These are phyloP conservation scores for Candida gorgasii DNA, from an alignment of 805 yeast genomes.

Conservation along the genomic window DNA sequence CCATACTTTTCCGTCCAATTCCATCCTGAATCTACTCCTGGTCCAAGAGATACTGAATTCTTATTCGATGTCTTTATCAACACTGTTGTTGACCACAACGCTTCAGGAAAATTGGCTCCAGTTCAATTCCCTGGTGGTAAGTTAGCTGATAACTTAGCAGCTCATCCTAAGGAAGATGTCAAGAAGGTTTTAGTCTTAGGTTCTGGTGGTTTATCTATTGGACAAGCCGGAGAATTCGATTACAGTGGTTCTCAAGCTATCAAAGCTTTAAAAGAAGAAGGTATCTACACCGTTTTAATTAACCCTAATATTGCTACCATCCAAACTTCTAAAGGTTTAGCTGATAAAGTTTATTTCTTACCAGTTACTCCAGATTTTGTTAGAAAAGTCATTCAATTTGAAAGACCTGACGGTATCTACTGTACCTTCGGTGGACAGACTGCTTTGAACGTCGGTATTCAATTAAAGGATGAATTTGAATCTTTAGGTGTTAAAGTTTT, in stretches of 20 bases:
- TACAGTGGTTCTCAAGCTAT: slow-evolving; percentile 97
- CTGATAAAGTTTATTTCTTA: slow-evolving; percentile 91
- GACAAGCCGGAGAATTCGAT: slow-evolving; percentile 98
- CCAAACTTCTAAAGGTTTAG: slow-evolving; percentile 92
- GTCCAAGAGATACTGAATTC: slow-evolving; percentile 98
- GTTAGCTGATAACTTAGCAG: slow-evolving; percentile 68
- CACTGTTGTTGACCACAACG: slow-evolving; percentile 67
- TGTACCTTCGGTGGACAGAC: slow-evolving; percentile 99
- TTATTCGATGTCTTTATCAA: slow-evolving; percentile 90
- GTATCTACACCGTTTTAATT: slow-evolving; percentile 89
- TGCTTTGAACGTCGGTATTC: slow-evolving; percentile 93
- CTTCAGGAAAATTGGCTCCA: slow-evolving; percentile 60
- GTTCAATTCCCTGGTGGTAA: slow-evolving; percentile 91
- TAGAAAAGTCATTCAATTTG: slow-evolving; percentile 92
- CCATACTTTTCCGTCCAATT: slow-evolving; percentile 98
- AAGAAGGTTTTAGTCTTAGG: slow-evolving; percentile 94
- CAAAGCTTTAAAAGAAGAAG: slow-evolving; percentile 92
- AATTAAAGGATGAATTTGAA: slow-evolving; percentile 91
- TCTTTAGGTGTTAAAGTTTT: slow-evolving; percentile 90
- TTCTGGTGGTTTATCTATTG: slow-evolving; percentile 95
- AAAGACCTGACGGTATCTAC: slow-evolving; percentile 93
- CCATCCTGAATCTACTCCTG: slow-evolving; percentile 99
- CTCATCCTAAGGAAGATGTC: slow-evolving; percentile 76
- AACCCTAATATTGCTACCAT: slow-evolving; percentile 97
- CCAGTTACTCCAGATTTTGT: slow-evolving; percentile 98